These are phyloP conservation scores for Yamadazyma epiphylla DNA, from an alignment of 1,139 yeast species.

Conservation along the genomic window DNA sequence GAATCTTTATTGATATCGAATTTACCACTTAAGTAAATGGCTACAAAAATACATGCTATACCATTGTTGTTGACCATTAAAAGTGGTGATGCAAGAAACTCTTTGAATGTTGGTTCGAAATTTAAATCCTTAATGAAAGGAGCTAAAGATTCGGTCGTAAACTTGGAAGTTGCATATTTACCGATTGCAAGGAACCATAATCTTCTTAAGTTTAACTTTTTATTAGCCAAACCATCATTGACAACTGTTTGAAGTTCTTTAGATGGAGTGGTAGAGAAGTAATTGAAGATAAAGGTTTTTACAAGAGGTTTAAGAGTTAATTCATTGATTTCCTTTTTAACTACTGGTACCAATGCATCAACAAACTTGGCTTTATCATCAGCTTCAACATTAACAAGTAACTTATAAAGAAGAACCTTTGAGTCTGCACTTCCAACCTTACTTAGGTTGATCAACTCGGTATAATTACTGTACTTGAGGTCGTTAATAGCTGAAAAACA, in stretches of 20 bases:
- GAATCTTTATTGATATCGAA: conserved; percentile 11
- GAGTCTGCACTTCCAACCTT: conserved; percentile 69
- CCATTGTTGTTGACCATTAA: conserved; percentile 47
- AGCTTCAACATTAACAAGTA: conserved; percentile 21
- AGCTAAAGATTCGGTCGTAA: conserved; percentile 12
- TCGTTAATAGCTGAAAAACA: conserved; percentile 34
- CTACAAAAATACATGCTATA: conserved; percentile 47
- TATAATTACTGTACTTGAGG: conserved; percentile 15
- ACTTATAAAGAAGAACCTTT: conserved; percentile 33
- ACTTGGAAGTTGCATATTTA: conserved; percentile 11
- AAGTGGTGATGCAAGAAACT: conserved; percentile 44
- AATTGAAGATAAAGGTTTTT: conserved; percentile 46
- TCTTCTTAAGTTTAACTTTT: conserved; percentile 58
- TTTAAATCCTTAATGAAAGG: conserved; percentile 23
- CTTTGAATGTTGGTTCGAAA: conserved; percentile 31
- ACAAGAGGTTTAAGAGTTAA: conserved; percentile 48
- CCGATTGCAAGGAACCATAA: conserved; percentile 65
- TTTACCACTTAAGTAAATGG: conserved; percentile 16
- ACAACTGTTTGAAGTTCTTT: conserved; percentile 27
- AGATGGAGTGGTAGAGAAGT: conserved; percentile 18
- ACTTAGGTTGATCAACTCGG: conserved; percentile 52
- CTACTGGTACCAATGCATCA: conserved; percentile 43
- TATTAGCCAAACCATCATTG: conserved; percentile 58
- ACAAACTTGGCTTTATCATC: conserved; percentile 28
- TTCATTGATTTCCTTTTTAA: conserved; percentile 77